Evolutionary conservation across 345 rosid species (phyloP).

Genomic region (Aquilaria yunnanensis): DNA sequence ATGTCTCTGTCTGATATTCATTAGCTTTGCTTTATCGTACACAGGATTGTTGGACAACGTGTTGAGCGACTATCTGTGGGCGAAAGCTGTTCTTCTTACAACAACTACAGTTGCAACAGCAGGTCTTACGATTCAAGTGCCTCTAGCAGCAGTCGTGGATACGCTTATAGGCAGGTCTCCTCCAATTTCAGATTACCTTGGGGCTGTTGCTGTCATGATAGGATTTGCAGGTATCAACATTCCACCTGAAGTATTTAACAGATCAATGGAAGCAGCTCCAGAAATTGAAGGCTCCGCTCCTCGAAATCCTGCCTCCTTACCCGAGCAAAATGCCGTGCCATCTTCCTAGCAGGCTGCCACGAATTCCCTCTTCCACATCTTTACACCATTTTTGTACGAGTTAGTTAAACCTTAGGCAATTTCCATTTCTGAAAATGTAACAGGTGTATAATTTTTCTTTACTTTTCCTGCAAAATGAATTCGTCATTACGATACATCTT

Average conservation of each 20-base stretch:
- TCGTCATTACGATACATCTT: too few species aligned
- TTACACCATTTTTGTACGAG: neutral
- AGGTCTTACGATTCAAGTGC: slow-evolving; percentile 93
- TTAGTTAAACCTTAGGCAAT: neutral
- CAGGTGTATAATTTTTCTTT: too few species aligned
- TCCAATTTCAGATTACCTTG: slow-evolving; percentile 59
- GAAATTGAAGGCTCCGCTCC: slow-evolving; percentile 32
- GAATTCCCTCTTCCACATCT: neutral
- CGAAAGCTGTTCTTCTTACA: slow-evolving; percentile 86
- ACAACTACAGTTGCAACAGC: slow-evolving; percentile 93
- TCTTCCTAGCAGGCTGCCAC: slow-evolving; percentile 15
- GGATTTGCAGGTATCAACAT: slow-evolving; percentile 89
- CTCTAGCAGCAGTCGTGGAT: slow-evolving; percentile 87
- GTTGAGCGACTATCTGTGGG: slow-evolving; percentile 92
- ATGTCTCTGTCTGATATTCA: too few species aligned
- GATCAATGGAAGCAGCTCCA: slow-evolving; percentile 33
- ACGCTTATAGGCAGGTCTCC: slow-evolving; percentile 66
- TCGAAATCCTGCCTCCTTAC: slow-evolving; percentile 7
- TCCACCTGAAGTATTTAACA: slow-evolving; percentile 45
- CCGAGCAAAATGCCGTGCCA: slow-evolving; percentile 8
- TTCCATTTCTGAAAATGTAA: neutral
- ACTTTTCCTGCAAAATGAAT: too few species aligned
- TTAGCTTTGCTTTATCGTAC: neutral
- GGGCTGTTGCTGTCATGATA: slow-evolving; percentile 81
- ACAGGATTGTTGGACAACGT: slow-evolving; percentile 89